Base-by-base conservation (phyloP, 305 asterid genomes). In the Fraxinus greggii region DNA sequence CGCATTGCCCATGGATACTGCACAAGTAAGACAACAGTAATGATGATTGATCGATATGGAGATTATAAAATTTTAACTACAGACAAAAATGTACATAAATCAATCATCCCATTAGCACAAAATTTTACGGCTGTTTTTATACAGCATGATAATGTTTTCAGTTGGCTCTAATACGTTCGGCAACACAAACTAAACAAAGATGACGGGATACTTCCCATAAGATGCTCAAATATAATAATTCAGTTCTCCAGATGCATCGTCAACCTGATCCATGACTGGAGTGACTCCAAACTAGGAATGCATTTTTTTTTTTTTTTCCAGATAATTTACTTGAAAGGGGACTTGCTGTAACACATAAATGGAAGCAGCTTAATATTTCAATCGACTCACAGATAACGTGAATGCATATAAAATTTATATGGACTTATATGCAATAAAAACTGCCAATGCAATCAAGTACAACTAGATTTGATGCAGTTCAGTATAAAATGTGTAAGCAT, bases 1-100 rank as follows among this genome's bases (percentile, higher is more conserved):
- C 98, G 31, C 31, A 29, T 29, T 29, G 97, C 28, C 95, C 98
- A 28, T 92, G 97, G 85, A 93, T 92, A 83, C 98, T 93, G 94
- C 85, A 84, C 9, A 83, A 29, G 35, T 26, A 48, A 28, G 78
- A 70, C 45, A 24, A 56, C 59, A 77, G 21, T 54, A 54, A 17
- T 54, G 63, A 61, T 61, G 17, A 7, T 23, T 61, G 72, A 21
- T 21, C 15, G 24, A 61, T 9, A 23, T 24, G 13, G 32, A 61
- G 13, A 59, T 59, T 61, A 54, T 13, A 54, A 54, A 1, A 21
- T 59, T 29, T 38, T 38, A 8, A 8, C 45, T 38, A 54, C 63
- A 54, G 4, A 54, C 63, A 54, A 21, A 59, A 59, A 6, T 19
- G 10, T 4, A 5, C 63, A 54, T 54, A n/a, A 0, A 17, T 54